phyloP scores from a whole-genome alignment of 768 basidiomycete genomes.

The Agrocybe chaxingu region DNA sequence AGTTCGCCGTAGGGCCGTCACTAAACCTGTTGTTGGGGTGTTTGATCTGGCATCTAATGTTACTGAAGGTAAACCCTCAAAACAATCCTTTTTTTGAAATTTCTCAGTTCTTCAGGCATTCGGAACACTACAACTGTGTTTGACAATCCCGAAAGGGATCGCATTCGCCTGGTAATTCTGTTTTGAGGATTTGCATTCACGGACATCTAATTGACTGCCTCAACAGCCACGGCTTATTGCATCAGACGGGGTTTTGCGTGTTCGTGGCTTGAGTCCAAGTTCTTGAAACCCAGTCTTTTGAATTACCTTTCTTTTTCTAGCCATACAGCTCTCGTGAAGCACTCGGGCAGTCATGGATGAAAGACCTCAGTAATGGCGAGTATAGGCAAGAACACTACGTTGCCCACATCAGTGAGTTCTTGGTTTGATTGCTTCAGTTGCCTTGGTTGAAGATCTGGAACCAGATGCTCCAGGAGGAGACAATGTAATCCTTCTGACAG shows the following conservation, averaged over 20 bases:
- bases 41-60: constrained; percentile 96
- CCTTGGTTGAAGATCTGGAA: background rate
- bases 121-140: constrained; percentile 99
- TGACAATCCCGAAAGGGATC: constrained; percentile 86
- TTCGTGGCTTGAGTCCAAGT: constrained; percentile 33
- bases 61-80: constrained; percentile 66
- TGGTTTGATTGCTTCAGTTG: background rate
- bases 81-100: background rate
- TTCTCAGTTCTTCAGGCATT: constrained; percentile 55
- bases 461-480: constrained; percentile 77
- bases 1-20: constrained; percentile 61
- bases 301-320: constrained; percentile 33
- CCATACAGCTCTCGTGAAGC: constrained; percentile 90
- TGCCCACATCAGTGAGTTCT: constrained; percentile 79
- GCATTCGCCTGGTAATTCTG: constrained; percentile 65
- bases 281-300: background rate
- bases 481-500: constrained; percentile 77
- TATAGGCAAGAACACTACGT: constrained; percentile 86
- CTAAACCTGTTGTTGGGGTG: constrained; percentile 95
- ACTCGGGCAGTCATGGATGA: constrained; percentile 95
- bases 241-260: constrained; percentile 82
- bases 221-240: constrained; percentile 79
- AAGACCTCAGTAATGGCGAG: constrained; percentile 85
- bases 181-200: background rate
- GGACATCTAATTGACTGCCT: constrained; percentile 4